Evolutionary conservation across 2,329 filamentous ascomycete species (phyloP).

Genomic region (Exophiala oligosperma): DNA sequence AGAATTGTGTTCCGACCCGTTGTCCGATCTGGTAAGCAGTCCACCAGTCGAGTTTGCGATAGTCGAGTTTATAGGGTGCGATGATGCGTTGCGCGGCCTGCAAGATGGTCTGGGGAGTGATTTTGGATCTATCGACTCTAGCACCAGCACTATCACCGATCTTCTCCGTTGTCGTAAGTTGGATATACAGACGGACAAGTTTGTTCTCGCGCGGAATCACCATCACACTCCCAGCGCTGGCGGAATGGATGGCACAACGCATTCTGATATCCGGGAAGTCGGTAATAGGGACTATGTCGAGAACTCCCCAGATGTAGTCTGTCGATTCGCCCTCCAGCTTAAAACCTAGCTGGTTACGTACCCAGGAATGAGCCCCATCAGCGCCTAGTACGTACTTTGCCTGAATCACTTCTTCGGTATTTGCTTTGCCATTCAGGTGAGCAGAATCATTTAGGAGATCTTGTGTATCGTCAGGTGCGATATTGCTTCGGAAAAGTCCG

Average conservation of each 20-base stretch:
- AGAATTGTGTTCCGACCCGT: constrained; percentile 38
- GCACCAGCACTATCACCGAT: constrained; percentile 40
- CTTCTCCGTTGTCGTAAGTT: constrained; percentile 45
- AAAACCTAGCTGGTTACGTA: constrained; percentile 58
- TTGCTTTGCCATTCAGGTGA: neutral
- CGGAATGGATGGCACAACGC: constrained; percentile 59
- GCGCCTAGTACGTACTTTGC: constrained; percentile 59
- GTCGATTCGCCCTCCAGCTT: constrained; percentile 56
- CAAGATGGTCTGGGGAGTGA: constrained; percentile 64
- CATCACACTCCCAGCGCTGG: constrained; percentile 58
- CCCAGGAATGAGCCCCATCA: constrained; percentile 69
- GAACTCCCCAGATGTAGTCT: constrained; percentile 44
- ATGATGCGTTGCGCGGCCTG: constrained; percentile 64
- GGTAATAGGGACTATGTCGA: constrained; percentile 54
- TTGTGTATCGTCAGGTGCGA: neutral
- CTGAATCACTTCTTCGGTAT: neutral
- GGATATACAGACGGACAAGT: constrained; percentile 65
- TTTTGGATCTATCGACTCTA: constrained; percentile 44
- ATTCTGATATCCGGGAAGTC: constrained; percentile 62
- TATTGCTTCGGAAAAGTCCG: neutral
- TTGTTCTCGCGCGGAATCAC: constrained; percentile 64
- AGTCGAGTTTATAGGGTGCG: constrained; percentile 64
- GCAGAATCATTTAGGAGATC: too few relatives aligned
- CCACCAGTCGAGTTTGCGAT: constrained; percentile 67
- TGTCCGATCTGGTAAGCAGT: constrained; percentile 50